phyloP scores from a whole-genome alignment of 2,329 filamentous ascomycete genomes.

The Ophiostoma angusticollis region DNA sequence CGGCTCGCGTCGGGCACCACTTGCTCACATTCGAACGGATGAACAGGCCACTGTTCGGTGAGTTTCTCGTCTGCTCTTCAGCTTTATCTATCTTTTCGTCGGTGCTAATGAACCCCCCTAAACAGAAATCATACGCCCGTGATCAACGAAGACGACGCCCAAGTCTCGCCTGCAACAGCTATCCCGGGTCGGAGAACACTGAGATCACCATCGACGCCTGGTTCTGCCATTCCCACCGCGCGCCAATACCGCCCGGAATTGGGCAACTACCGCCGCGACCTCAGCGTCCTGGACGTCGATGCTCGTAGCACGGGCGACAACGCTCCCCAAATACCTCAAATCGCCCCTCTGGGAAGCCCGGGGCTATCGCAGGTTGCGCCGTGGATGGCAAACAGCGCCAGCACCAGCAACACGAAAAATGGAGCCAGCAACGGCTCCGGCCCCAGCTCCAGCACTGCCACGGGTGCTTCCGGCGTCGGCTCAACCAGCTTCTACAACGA shows the following conservation, averaged over 20 bases:
- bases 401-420: slow-evolving; percentile 1
- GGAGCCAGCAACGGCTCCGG: slow-evolving; percentile 17
- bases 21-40: slow-evolving; percentile 42
- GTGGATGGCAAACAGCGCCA: slow-evolving; percentile 38
- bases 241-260: slow-evolving; percentile 51
- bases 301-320: slow-evolving; percentile 20
- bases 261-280: slow-evolving; percentile 58
- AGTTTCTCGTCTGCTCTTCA: slow-evolving; percentile 13
- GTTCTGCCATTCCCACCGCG: slow-evolving; percentile 32
- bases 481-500: slow-evolving; percentile 59
- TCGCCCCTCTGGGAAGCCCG: slow-evolving; percentile 42
- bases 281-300: slow-evolving; percentile 46
- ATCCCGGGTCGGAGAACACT: too few species aligned
- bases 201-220: too few species aligned
- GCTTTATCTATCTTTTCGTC: neutral
- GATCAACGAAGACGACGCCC: slow-evolving; percentile 25
- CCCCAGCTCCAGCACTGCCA: neutral
- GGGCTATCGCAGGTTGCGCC: slow-evolving; percentile 41
- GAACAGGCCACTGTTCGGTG: slow-evolving; percentile 32
- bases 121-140: slow-evolving; percentile 8
- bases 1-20: slow-evolving; percentile 24
- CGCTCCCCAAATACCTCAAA: slow-evolving; percentile 46
- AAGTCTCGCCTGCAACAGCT: slow-evolving; percentile 37
- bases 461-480: slow-evolving; percentile 22
- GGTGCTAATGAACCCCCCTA: slow-evolving; percentile 9